Evolutionary conservation across 805 yeast species (phyloP), one percentile per base, ranked within the genome.

Genomic region (Candida krabiensis): DNA sequence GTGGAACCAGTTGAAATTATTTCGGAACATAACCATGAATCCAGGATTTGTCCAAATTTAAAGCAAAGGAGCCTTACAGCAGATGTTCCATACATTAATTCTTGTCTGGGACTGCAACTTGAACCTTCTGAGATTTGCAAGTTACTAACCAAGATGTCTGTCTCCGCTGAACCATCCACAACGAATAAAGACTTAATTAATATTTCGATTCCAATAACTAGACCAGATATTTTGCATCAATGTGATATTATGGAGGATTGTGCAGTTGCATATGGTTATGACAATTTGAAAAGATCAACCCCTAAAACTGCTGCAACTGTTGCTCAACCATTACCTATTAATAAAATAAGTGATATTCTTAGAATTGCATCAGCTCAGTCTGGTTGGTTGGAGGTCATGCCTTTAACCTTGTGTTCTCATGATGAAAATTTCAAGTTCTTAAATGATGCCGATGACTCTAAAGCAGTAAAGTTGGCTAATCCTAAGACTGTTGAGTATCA

Each of bases 231-330:
- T 46, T 73, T 93, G 56, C 99, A 93, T 66, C 95, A 88, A 62
- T 91, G 98, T 74, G 99, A 93, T 67, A 83, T 93, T 50, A 86
- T 93, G 95, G 99, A 93, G 67, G 99, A 93, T 64, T 96, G 91
- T 33, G 99, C 96, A 33, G 84, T 93, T 58, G 95, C 88, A 21
- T 93, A 88, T 60, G 99, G 99, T 41, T 93, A 84, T 73, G 85
- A 90, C 68, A 88, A 86, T 61, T 74, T 93, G 58, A 77, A 75
- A 47, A 87, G 83, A 67, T 80, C 93, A 35, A 77, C 77, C 49
- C 87, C 93, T 57, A 76, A 88, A 49, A 74, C 87, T 22, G 82
- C 82, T 40, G 77, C 96, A 8, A 79, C 84, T 47, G 83, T 87
- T 46, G 96, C 95, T 17, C 74, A 84, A 38, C 89, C 98, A 29